Evolutionary conservation across 176 grass and related monocot species (phyloP), one percentile per base, ranked within the genome.

Genomic region (Saccharum spontaneum): DNA sequence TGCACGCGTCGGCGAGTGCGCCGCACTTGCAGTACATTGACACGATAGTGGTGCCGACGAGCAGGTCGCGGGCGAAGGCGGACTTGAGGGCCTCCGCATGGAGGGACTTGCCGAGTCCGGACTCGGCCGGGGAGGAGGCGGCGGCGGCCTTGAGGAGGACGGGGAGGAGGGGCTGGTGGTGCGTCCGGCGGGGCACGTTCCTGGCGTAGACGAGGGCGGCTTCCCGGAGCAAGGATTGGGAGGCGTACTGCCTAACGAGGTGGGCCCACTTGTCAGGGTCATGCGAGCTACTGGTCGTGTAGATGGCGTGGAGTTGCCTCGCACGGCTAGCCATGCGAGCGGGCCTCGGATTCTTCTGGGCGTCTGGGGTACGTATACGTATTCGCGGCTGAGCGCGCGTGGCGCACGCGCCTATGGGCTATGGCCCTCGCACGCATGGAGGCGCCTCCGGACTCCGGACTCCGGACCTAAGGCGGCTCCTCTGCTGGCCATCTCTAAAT

Each of bases 31-130:
- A 73, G 76, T 88, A 92, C 93, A 88, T 69, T 1, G 90, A 94
- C 37, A 94, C 87, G 7, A 94, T 64, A 38, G 93, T 80, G 37
- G 90, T 92, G 45, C 87, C 87, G 10, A 94, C 79, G 28, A 90
- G 59, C 14, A 83, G 65, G 45, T 90, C 79, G 48, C 57, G 39
- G 55, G 2, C 16, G 55, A 84, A 54, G 1, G 87, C 79, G 69
- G 65, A 16, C 28, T 94, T 94, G 23, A 86, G 4, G 43, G 75
- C 77, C 57, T 92, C 82, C 9, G 82, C 87, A 18, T 94, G 93
- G 34, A 94, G 67, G 18, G 57, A 73, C 74, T 33, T 85, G 12
- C 79, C 93, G 12, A 94, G 76, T 7, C 14, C 3, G 12, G 26
- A n/a, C 3, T 69, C 68, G 3, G 71, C 38, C 24, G 16, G 45